Evolutionary conservation across 2,329 filamentous ascomycete species (phyloP).

Genomic region (Sclerotinia glacialis): DNA sequence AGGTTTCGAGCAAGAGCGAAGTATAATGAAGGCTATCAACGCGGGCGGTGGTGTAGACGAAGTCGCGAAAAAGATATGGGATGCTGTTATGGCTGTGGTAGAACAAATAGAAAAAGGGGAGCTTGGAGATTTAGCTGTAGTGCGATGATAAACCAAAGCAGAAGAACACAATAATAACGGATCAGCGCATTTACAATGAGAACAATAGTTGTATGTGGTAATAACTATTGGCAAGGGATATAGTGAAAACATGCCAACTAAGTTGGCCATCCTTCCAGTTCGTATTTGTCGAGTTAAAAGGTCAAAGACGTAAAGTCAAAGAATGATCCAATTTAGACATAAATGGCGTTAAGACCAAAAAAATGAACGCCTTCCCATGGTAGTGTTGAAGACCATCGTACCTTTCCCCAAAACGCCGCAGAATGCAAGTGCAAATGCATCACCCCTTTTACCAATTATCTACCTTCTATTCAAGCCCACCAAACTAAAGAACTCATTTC

Average conservation of each 20-base stretch:
- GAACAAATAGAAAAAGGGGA: slow-evolving; percentile 46
- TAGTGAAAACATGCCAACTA: not conserved
- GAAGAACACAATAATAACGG: not conserved
- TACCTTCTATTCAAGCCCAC: slow-evolving; percentile 58
- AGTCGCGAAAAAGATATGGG: slow-evolving; percentile 51
- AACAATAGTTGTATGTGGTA: not conserved
- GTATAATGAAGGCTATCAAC: slow-evolving; percentile 53
- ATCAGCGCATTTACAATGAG: not conserved
- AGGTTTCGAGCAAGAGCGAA: slow-evolving; percentile 47
- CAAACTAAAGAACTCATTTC: slow-evolving; percentile 91
- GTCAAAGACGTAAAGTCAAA: not conserved
- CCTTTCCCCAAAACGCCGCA: slow-evolving; percentile 29
- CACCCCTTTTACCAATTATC: slow-evolving; percentile 3
- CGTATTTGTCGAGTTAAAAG: not conserved
- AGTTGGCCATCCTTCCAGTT: not conserved
- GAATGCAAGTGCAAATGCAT: slow-evolving; percentile 27
- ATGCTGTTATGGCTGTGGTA: slow-evolving; percentile 42
- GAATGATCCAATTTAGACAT: slow-evolving; percentile 20
- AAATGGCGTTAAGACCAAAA: slow-evolving; percentile 40
- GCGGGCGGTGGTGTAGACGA: slow-evolving; percentile 55
- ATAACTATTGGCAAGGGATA: not conserved
- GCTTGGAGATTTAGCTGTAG: slow-evolving; percentile 11
- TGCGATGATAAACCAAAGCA: not conserved
- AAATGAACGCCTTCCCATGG: slow-evolving; percentile 33
- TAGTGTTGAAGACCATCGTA: slow-evolving; percentile 39